phyloP scores from a whole-genome alignment of 352 stramenopile species.

The Pythium brachiatum region DNA sequence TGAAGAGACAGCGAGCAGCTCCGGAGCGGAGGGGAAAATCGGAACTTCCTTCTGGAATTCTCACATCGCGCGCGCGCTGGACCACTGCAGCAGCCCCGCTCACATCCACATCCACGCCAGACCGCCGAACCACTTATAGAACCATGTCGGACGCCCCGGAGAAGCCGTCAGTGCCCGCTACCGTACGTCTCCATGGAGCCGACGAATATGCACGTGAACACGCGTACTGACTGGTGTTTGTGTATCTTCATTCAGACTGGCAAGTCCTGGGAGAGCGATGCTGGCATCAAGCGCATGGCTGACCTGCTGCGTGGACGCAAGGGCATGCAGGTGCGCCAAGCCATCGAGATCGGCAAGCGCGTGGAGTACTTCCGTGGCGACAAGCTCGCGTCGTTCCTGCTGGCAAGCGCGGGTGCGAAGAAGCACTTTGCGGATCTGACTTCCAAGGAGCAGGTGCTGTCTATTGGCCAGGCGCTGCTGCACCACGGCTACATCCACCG shows the following conservation, averaged over 20 bases:
- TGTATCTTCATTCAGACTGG: not conserved
- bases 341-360: conserved; percentile 89
- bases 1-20: conserved; percentile 16
- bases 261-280: conserved; percentile 71
- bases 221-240: not conserved
- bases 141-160: not conserved
- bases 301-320: conserved; percentile 82
- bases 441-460: conserved; percentile 75
- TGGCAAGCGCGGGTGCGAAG: conserved; percentile 70
- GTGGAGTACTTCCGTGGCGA: conserved; percentile 92
- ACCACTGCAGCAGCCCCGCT: not conserved
- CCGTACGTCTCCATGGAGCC: not conserved
- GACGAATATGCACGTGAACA: not conserved
- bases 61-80: not conserved
- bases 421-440: conserved; percentile 83
- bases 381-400: conserved; percentile 85
- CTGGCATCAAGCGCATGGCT: conserved; percentile 77
- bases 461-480: conserved; percentile 71
- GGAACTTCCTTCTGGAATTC: conserved; percentile 16
- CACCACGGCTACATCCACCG: conserved; percentile 85
- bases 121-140: not conserved
- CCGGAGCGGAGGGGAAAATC: not conserved
- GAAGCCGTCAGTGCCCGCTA: not conserved
- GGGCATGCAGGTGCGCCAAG: conserved; percentile 85
- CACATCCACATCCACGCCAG: not conserved